Base-by-base conservation (phyloP, 768 basidiomycete species). In the Tricholoma sp. region DNA sequence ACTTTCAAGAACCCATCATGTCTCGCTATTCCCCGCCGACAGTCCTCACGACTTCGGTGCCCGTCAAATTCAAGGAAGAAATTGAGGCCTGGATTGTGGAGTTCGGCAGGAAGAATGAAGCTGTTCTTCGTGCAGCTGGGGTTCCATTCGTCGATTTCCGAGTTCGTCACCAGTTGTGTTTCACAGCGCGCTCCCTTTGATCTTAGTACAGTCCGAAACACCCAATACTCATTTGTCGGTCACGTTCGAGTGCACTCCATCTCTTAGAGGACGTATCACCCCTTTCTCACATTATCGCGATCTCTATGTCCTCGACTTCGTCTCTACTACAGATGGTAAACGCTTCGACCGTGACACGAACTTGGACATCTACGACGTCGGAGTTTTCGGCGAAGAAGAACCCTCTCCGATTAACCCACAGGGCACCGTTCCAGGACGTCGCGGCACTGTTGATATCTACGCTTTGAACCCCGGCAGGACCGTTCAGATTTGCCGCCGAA, bases 61-160 rank as follows among this genome's bases (percentile, higher is more conserved):
- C 49, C 19, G 53, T n/a, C 41, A 41, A 43, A 29, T 55, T 41
- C 2, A n/a, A 55, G 41, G 54, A 22, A 55, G 54, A 43, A 58
- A 54, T 54, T n/a, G 35, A 53, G 27, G 56, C 56, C 49, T 43
- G 39, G 37, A 52, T 58, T 41, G 57, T 16, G 49, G 54, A 59
- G 29, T 59, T 56, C 35, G 46, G 29, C 12, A 59, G 52, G 55
- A 55, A 51, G 37, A 59, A 51, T 56, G 55, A 32, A 50, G 58
- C 24, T 5, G 39, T 18, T 22, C 46, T 50, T 34, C 45, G 24
- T 50, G 58, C 58, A 50, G 54, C 54, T 32, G 58, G 58, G 58
- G 34, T 59, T 56, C 58, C 58, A 56, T 19, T 59, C 19, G 58
- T 59, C 18, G 58, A 59, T 59, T 59, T 59, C 55, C 35, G 58